These are phyloP conservation scores for Oryza officinalis DNA, from an alignment of 176 grass and related monocot species.

Conservation along the genomic window DNA sequence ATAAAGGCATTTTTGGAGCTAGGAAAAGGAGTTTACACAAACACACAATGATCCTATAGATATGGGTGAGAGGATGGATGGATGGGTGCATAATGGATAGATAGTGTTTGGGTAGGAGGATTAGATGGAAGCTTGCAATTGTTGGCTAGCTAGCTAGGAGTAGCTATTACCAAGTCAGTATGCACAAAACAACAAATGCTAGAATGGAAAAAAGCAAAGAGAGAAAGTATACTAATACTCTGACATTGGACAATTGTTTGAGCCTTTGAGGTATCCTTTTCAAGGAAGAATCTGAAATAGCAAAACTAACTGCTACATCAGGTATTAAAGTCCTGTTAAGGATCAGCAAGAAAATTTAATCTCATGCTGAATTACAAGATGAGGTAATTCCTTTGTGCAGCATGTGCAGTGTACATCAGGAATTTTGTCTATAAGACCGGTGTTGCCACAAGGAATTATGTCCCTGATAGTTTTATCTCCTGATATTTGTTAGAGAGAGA, in stretches of 20 bases:
- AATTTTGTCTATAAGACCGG: neutral
- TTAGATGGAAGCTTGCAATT: slow-evolving; percentile 34
- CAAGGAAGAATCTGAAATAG: neutral
- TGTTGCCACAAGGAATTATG: neutral
- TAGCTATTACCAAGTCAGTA: neutral
- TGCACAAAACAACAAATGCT: slow-evolving; percentile 2
- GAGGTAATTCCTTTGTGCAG: neutral
- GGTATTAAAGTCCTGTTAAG: neutral
- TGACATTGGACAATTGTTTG: neutral
- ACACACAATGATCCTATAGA: neutral
- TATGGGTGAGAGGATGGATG: slow-evolving; percentile 13
- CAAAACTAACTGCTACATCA: neutral
- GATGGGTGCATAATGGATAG: slow-evolving; percentile 7
- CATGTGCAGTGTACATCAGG: neutral
- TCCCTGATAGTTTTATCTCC: neutral
- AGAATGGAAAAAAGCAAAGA: no score
- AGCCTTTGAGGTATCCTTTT: neutral
- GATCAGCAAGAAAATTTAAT: neutral
- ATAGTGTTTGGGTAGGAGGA: neutral
- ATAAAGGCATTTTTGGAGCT: slow-evolving; percentile 29
- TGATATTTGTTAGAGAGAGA: neutral
- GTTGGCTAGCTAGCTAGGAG: slow-evolving; percentile 11
- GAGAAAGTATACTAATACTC: neutral
- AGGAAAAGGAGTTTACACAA: slow-evolving; percentile 21
- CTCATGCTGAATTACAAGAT: neutral